Base-by-base conservation (phyloP, 2,329 filamentous ascomycete genomes). In the Cephalotrichum gorgonifer region DNA sequence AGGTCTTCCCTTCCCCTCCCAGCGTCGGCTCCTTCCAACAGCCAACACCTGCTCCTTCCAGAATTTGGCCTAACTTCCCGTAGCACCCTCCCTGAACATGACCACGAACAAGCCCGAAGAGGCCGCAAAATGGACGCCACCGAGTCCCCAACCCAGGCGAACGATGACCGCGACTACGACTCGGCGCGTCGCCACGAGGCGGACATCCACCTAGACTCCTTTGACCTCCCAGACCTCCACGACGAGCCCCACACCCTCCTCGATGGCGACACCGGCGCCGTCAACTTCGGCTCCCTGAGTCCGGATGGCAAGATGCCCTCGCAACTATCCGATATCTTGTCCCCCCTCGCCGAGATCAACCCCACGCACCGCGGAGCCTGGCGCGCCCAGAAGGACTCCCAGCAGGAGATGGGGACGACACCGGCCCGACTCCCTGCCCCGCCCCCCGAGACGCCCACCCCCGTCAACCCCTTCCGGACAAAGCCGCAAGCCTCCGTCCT, bases 121-220 rank as follows among this genome's bases (percentile, higher is more conserved):
- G n/a, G 25, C 20, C 17, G 31, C 20, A 44, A 31, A 38, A 52
- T 49, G 44, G 48, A 52, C 23, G 31, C 45, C 22, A 53, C 52
- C 20, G 47, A 53, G 14, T 52, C 75, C 9, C 72, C 73, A 1
- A 81, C 77, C 1, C 77, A 81, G 59, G 64, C 70, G 51, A 81
- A 81, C 54, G 69, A 73, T 42, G 75, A 68, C 43, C 72, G 76
- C 33, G 77, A 78, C 60, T 81, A 81, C 54, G 70, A 72, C 62
- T 68, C 54, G 66, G 73, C 61, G 52, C 63, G 54, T 51, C 30
- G 43, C 38, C 26, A 25, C 22, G 17, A 17, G 20, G 53, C 59
- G 11, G 52, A 57, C 35, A 55, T 26, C 39, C 39, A 42, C 15
- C 28, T n/a, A 3, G 41, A 15, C 22, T 14, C 22, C 23, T 31